Conservation (phyloP, 1,284 basidiomycete species). For the Heterobasidion occidentale region DNA sequence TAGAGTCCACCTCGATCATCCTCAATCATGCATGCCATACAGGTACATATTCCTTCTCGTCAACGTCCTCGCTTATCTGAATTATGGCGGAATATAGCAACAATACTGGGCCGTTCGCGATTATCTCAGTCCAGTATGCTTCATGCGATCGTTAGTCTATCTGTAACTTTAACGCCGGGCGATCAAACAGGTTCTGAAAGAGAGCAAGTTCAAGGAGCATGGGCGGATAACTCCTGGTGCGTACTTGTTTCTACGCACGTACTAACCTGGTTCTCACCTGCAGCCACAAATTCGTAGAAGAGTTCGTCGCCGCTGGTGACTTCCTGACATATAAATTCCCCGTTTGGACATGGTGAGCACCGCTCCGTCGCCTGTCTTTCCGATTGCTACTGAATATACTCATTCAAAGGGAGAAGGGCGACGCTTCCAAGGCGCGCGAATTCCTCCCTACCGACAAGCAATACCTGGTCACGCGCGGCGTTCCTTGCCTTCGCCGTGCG, state of each 20-base stretch:
- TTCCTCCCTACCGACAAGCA: constrained; percentile 95
- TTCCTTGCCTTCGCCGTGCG: constrained; percentile 87
- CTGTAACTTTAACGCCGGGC: constrained; percentile 7
- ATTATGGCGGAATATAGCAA: constrained; percentile 36
- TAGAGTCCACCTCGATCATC: constrained; percentile 3
- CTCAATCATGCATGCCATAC: constrained; percentile 59
- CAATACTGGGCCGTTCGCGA: constrained; percentile 96
- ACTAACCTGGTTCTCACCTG: constrained; percentile 12
- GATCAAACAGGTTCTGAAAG: constrained; percentile 76
- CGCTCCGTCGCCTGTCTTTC: constrained; percentile 1
- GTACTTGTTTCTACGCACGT: constrained; percentile 5
- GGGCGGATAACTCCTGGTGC: constrained; percentile 92
- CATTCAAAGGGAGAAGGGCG: constrained; percentile 75
- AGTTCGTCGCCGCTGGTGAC: constrained; percentile 93
- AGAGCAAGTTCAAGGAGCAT: constrained; percentile 99
- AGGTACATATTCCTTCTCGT: constrained; percentile 31
- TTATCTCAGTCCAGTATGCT: constrained; percentile 85
- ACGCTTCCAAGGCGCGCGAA: constrained; percentile 77
- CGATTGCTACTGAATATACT: background rate
- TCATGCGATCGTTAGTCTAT: background rate
- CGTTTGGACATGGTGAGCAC: constrained; percentile 83
- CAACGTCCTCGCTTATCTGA: background rate
- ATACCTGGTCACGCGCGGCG: constrained; percentile 90
- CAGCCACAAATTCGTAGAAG: constrained; percentile 49
- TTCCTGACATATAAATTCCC: constrained; percentile 95